Evolutionary conservation across 2,329 filamentous ascomycete genomes (phyloP).

Genomic region (Alternaria consortialis): DNA sequence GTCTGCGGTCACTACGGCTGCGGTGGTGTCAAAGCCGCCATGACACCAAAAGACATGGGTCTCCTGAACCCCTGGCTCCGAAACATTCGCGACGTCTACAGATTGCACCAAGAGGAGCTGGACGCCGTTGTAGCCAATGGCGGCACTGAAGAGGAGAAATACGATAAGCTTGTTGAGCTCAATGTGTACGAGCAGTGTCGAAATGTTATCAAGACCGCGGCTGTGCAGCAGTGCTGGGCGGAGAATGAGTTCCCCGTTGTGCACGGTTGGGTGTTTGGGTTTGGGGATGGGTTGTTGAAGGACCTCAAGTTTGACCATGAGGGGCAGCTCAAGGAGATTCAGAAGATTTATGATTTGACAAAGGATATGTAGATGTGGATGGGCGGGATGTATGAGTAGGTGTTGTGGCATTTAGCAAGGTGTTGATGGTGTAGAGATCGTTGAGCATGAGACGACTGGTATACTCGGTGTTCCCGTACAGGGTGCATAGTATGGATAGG

Average conservation of each 20-base stretch:
- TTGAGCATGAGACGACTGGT: neutral
- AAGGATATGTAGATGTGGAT: slow-evolving; percentile 15
- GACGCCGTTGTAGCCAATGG: slow-evolving; percentile 52
- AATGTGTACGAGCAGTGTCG: slow-evolving; percentile 51
- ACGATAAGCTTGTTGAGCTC: slow-evolving; percentile 49
- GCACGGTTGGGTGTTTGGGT: slow-evolving; percentile 78
- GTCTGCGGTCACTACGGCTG: slow-evolving; percentile 75
- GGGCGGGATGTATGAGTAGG: slow-evolving; percentile 8
- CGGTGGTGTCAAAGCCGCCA: slow-evolving; percentile 70
- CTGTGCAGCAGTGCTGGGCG: slow-evolving; percentile 66
- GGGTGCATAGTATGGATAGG: neutral
- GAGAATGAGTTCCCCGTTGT: slow-evolving; percentile 73
- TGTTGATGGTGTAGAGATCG: slow-evolving; percentile 7
- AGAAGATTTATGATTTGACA: slow-evolving; percentile 69
- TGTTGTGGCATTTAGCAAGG: slow-evolving; percentile 16
- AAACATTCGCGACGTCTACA: slow-evolving; percentile 78
- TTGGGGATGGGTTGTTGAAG: slow-evolving; percentile 72
- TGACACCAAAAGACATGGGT: slow-evolving; percentile 73
- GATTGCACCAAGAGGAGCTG: slow-evolving; percentile 74
- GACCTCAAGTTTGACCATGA: slow-evolving; percentile 71
- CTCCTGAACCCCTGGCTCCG: slow-evolving; percentile 77
- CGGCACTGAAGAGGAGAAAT: slow-evolving; percentile 37
- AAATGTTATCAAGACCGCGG: slow-evolving; percentile 59
- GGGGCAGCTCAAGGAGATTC: slow-evolving; percentile 63
- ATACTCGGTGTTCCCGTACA: neutral